Evolutionary conservation across 176 grass and related monocot species (phyloP).

Genomic region (Secale cereale): DNA sequence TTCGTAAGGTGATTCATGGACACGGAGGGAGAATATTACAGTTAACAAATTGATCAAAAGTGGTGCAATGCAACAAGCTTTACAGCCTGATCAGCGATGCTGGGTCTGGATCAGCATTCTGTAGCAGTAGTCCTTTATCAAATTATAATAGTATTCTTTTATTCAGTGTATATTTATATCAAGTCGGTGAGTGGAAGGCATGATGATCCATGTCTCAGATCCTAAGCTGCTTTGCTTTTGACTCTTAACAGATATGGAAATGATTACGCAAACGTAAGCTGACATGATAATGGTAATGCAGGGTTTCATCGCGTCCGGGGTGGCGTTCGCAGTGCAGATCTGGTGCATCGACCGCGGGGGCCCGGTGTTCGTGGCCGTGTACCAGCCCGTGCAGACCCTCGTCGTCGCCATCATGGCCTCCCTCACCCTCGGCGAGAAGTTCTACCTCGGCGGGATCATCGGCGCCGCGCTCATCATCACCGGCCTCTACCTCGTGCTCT

Average conservation of each 20-base stretch:
- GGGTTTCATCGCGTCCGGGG: slow-evolving; percentile 92
- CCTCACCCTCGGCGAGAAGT: slow-evolving; percentile 17
- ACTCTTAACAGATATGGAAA: neutral
- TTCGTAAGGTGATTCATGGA: too few species aligned
- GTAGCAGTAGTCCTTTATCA: neutral
- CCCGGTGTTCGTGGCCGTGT: slow-evolving; percentile 95
- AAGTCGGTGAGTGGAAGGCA: neutral
- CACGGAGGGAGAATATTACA: too few species aligned
- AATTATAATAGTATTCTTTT: neutral
- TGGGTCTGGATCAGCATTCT: neutral
- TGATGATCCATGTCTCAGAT: neutral
- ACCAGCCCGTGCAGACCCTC: slow-evolving; percentile 94
- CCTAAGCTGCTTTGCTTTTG: neutral
- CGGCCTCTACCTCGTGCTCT: slow-evolving; percentile 88
- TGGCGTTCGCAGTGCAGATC: slow-evolving; percentile 96
- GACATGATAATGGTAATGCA: slow-evolving; percentile 31
- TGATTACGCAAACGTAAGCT: neutral
- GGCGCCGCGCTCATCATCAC: slow-evolving; percentile 79
- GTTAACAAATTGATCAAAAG: neutral
- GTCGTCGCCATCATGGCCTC: slow-evolving; percentile 95
- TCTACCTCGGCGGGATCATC: slow-evolving; percentile 60
- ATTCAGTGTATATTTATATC: neutral
- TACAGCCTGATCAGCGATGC: neutral
- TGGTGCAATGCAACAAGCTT: neutral
- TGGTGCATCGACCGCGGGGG: slow-evolving; percentile 97